Conservation (phyloP, 1,284 basidiomycete species). For the Ganoderma multipileum region DNA sequence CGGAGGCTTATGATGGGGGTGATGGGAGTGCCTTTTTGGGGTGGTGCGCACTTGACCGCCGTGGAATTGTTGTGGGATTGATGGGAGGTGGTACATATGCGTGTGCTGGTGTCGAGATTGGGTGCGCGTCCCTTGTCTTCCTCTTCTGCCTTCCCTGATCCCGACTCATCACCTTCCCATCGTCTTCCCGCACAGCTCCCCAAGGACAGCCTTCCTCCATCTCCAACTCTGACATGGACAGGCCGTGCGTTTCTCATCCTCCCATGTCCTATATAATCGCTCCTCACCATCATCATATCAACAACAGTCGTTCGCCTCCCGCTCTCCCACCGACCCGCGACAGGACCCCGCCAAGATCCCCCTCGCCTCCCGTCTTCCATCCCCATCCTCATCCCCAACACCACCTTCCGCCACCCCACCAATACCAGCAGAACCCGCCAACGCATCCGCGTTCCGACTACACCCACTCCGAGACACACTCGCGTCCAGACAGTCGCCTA, state of each 20-base stretch:
- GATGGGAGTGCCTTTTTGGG: constrained; percentile 26
- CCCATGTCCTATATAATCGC: constrained; percentile 30
- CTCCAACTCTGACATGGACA: constrained; percentile 28
- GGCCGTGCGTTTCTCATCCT: constrained; percentile 29
- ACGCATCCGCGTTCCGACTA: not conserved
- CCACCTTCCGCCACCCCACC: constrained; percentile 2
- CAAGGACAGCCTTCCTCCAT: constrained; percentile 29
- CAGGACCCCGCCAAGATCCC: constrained; percentile 21
- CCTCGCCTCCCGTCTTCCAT: constrained; percentile 16
- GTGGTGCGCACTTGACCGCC: constrained; percentile 11
- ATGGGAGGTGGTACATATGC: constrained; percentile 26
- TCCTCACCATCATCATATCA: constrained; percentile 31
- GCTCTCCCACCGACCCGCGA: constrained; percentile 24
- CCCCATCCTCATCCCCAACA: not conserved
- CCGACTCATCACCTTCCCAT: constrained; percentile 32
- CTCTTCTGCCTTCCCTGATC: constrained; percentile 25
- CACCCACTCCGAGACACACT: constrained; percentile 5
- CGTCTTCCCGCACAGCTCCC: constrained; percentile 34
- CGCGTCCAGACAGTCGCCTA: constrained; percentile 28
- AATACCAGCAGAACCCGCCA: constrained; percentile 12
- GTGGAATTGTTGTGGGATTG: constrained; percentile 28
- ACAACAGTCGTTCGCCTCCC: constrained; percentile 30
- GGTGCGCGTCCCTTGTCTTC: constrained; percentile 28
- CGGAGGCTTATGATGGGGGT: constrained; percentile 16
- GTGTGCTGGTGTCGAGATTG: constrained; percentile 26